Conservation (phyloP, 106 monocot genomes). For the Ottelia alismoides region DNA sequence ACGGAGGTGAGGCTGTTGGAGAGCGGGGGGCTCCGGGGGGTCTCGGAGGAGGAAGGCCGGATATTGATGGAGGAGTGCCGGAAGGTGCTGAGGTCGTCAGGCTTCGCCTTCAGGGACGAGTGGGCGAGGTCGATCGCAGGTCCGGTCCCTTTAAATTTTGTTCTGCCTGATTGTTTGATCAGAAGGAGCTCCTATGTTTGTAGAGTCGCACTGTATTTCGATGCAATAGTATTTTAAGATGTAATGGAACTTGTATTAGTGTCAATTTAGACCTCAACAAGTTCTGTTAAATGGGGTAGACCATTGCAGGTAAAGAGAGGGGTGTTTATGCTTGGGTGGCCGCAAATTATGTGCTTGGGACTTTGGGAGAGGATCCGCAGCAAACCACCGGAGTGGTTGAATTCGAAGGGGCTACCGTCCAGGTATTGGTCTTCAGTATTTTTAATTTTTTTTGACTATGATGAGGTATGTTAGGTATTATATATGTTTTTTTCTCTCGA, state of each 20-base stretch:
- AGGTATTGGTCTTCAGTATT: no score
- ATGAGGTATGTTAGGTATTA: no score
- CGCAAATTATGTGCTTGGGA: slow-evolving; percentile 26
- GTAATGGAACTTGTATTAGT: no score
- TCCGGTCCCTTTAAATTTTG: no score
- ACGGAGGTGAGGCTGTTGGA: slow-evolving; percentile 8
- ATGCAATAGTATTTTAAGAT: no score
- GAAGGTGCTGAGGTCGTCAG: slow-evolving; percentile 4
- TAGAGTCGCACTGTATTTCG: no score
- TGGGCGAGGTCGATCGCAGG: slow-evolving; percentile 13
- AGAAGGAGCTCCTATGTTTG: no score
- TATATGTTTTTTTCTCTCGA: background rate
- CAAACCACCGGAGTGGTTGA: slow-evolving; percentile 18
- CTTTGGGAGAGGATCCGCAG: slow-evolving; percentile 19
- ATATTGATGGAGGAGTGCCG: slow-evolving; percentile 7
- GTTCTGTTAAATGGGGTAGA: no score
- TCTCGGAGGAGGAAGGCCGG: background rate
- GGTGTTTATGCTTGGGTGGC: slow-evolving; percentile 25
- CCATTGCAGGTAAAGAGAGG: slow-evolving; percentile 26
- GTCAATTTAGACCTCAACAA: no score
- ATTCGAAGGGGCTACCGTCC: slow-evolving; percentile 12
- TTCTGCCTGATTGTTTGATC: no score
- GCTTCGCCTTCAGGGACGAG: slow-evolving; percentile 9
- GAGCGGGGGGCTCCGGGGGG: background rate
- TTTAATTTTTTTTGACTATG: no score